These are phyloP conservation scores for Lepraria neglecta DNA, from an alignment of 495 filamentous ascomycete genomes.

Conservation along the genomic window DNA sequence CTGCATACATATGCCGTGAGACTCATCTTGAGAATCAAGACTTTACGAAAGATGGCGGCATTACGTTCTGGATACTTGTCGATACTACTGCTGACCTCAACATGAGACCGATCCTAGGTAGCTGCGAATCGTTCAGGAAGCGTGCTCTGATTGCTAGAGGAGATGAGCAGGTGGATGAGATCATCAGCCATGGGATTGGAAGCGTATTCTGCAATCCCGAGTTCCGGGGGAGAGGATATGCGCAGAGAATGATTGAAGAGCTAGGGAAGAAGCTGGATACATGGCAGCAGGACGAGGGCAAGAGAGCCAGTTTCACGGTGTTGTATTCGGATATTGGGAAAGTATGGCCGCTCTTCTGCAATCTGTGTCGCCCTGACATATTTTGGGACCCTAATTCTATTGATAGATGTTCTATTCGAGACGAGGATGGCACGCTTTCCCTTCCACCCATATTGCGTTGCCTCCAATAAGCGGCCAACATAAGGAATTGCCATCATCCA, in stretches of 20 bases:
- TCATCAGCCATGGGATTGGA: conserved; percentile 71
- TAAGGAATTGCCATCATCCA: conserved; percentile 9
- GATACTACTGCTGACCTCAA: conserved; percentile 43
- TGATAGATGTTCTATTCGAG: conserved; percentile 68
- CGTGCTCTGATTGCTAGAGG: conserved; percentile 51
- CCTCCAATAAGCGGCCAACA: conserved; percentile 36
- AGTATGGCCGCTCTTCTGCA: conserved; percentile 30
- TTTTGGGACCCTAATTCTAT: not conserved
- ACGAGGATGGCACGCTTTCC: conserved; percentile 71
- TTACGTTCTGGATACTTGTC: conserved; percentile 84
- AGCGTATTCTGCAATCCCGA: conserved; percentile 76
- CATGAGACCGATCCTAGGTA: conserved; percentile 59
- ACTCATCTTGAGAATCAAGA: conserved; percentile 57
- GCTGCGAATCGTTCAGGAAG: conserved; percentile 81
- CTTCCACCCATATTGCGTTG: conserved; percentile 63
- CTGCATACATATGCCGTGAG: conserved; percentile 75
- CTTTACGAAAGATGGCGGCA: conserved; percentile 63
- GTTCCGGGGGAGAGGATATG: conserved; percentile 72
- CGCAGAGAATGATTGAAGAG: conserved; percentile 60
- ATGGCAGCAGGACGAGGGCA: conserved; percentile 43
- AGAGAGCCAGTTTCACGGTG: conserved; percentile 55
- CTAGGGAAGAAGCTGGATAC: conserved; percentile 46
- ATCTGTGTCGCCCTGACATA: not conserved
- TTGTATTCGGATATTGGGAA: conserved; percentile 96
- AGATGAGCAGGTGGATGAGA: conserved; percentile 50